Evolutionary conservation across 345 rosid genomes (phyloP).

Genomic region (Lagerstroemia speciosa): DNA sequence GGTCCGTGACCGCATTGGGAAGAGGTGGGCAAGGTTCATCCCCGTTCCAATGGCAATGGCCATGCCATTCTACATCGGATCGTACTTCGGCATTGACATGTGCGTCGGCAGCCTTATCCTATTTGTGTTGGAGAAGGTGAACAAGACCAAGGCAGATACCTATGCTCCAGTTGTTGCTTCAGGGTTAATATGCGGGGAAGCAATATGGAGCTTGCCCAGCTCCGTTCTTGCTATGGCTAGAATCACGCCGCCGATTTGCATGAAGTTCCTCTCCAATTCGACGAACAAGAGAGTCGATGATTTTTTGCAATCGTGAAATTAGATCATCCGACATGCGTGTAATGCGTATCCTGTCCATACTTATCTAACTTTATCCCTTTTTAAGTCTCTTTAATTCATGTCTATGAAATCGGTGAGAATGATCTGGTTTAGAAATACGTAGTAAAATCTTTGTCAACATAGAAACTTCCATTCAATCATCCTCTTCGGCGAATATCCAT

Average conservation of each 20-base stretch:
- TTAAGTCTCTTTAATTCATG: no score
- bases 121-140: conserved; percentile 51
- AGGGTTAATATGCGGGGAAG: conserved; percentile 80
- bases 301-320: conserved; percentile 18
- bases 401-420: no score
- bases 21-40: conserved; percentile 33
- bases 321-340: no score
- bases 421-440: no score
- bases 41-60: conserved; percentile 93
- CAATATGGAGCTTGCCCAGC: conserved; percentile 64
- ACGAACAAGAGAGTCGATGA: conserved; percentile 39
- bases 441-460: no score
- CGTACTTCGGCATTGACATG: conserved; percentile 79
- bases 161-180: conserved; percentile 76
- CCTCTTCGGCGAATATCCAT: no score
- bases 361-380: no score
- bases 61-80: conserved; percentile 71
- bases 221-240: conserved; percentile 58
- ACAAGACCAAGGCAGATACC: conserved; percentile 57
- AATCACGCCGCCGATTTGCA: conserved; percentile 66
- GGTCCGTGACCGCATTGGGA: conserved; percentile 32
- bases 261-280: conserved; percentile 60
- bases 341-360: no score
- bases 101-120: conserved; percentile 69
- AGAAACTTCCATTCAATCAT: no score